A percentile compares a stretch with the other conserved stretches of the same genome.
These are phyloP conservation scores for Chaetomium fimeti DNA, from an alignment of 495 filamentous ascomycete species.

Conservation along the genomic window DNA sequence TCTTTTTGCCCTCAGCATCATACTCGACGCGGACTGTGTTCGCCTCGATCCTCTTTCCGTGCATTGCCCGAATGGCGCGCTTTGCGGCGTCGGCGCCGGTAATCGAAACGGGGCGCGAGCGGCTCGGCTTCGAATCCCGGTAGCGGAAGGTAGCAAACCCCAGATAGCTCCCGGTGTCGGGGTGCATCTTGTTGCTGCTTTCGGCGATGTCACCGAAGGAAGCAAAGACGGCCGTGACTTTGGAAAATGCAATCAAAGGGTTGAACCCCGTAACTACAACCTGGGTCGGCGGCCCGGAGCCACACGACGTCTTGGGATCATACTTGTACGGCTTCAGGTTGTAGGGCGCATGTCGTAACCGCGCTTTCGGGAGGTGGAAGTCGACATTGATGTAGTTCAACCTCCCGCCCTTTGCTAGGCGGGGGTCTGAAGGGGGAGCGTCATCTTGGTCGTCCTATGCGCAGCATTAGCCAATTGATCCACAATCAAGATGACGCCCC, in stretches of 20 bases:
- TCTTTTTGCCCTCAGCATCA: conserved; percentile 82
- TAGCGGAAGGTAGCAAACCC: conserved; percentile 91
- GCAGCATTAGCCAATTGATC: conserved; percentile 51
- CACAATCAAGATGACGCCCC: conserved; percentile 57
- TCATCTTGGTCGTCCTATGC: conserved; percentile 60
- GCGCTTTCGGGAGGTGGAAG: conserved; percentile 70
- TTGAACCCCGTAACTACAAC: conserved; percentile 93
- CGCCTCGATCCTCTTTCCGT: conserved; percentile 67
- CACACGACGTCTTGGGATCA: conserved; percentile 76
- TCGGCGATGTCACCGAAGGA: conserved; percentile 85
- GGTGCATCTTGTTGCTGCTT: conserved; percentile 87
- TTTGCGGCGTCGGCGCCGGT: conserved; percentile 75
- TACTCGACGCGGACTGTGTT: conserved; percentile 74
- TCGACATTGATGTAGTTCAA: conserved; percentile 60
- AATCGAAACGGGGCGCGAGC: conserved; percentile 47
- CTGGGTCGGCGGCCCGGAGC: conserved; percentile 82
- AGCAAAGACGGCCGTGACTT: conserved; percentile 76
- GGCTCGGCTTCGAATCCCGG: conserved; percentile 62
- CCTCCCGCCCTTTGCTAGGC: conserved; percentile 60
- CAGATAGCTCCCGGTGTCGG: conserved; percentile 85
- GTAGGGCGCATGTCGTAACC: conserved; percentile 74
- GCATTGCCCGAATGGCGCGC: conserved; percentile 68
- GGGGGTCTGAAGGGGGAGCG: conserved; percentile 70
- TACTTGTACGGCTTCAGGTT: conserved; percentile 72
- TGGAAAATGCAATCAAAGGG: conserved; percentile 74